phyloP scores from a whole-genome alignment of 2,329 filamentous ascomycete genomes.

The Diplocarpon rosae region DNA sequence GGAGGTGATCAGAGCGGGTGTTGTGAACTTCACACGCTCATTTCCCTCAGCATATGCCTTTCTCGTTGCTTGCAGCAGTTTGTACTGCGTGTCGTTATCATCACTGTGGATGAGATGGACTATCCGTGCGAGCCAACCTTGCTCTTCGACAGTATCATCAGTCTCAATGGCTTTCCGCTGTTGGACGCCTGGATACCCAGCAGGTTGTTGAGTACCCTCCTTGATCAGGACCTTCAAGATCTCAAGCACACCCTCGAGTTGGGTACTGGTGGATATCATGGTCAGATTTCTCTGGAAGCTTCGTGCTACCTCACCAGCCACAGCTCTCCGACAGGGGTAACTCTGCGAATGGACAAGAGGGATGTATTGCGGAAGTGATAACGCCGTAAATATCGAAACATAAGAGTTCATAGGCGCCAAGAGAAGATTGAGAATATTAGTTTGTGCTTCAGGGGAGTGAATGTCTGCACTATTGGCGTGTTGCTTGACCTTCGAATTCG shows the following conservation, averaged over 20 bases:
- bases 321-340: constrained; percentile 80
- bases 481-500: constrained; percentile 74
- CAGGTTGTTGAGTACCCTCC: constrained; percentile 76
- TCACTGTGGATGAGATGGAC: constrained; percentile 76
- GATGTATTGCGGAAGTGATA: constrained; percentile 85
- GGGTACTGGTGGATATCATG: constrained; percentile 61
- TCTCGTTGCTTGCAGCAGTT: constrained; percentile 76
- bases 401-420: constrained; percentile 85
- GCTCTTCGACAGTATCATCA: constrained; percentile 95
- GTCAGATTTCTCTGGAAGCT: constrained; percentile 76
- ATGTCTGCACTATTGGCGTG: constrained; percentile 92
- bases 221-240: constrained; percentile 86
- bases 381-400: constrained; percentile 87
- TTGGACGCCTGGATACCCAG: constrained; percentile 71
- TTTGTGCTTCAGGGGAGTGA: constrained; percentile 77
- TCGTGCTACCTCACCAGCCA: constrained; percentile 79
- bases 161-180: constrained; percentile 75
- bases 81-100: constrained; percentile 89
- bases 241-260: constrained; percentile 81
- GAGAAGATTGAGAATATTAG: constrained; percentile 81
- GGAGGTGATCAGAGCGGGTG: constrained; percentile 80
- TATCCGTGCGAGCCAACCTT: constrained; percentile 90
- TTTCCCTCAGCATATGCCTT: constrained; percentile 87
- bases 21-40: constrained; percentile 92
- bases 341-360: constrained; percentile 84